These are phyloP conservation scores for Puccinia novopanici DNA, from an alignment of 1,284 basidiomycete genomes.

Conservation along the genomic window DNA sequence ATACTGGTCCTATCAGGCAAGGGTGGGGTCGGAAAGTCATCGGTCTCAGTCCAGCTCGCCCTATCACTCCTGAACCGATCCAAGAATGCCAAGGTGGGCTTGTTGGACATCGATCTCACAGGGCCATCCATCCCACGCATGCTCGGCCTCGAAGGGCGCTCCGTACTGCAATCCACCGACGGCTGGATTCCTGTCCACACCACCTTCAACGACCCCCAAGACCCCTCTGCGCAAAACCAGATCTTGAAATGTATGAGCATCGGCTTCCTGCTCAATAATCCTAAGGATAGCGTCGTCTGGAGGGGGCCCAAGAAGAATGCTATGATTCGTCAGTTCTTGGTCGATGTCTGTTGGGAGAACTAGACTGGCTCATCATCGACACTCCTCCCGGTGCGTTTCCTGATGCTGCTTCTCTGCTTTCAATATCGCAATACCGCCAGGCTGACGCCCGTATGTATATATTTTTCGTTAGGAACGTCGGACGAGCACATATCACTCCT, in stretches of 20 bases:
- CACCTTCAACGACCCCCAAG: slow-evolving; percentile 51
- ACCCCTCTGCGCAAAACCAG: slow-evolving; percentile 52
- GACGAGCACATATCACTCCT: slow-evolving; percentile 96
- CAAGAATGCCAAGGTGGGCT: slow-evolving; percentile 71
- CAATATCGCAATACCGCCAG: not conserved
- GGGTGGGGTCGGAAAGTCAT: slow-evolving; percentile 97
- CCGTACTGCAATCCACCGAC: slow-evolving; percentile 84
- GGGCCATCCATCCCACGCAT: slow-evolving; percentile 96
- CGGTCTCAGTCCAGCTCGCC: slow-evolving; percentile 87
- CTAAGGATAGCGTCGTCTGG: slow-evolving; percentile 94
- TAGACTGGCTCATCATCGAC: slow-evolving; percentile 95
- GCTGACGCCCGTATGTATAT: not conserved
- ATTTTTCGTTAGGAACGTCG: slow-evolving; percentile 69
- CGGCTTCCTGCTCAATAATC: slow-evolving; percentile 85
- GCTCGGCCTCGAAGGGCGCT: slow-evolving; percentile 84
- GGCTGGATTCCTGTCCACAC: slow-evolving; percentile 96
- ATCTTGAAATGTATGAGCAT: slow-evolving; percentile 92
- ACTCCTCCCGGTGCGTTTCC: slow-evolving; percentile 81
- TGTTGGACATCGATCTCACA: slow-evolving; percentile 94
- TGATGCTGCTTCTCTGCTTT: not conserved
- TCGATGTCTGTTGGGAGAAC: slow-evolving; percentile 91
- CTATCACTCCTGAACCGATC: slow-evolving; percentile 72
- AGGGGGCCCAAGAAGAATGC: slow-evolving; percentile 99
- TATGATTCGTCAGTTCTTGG: slow-evolving; percentile 97
- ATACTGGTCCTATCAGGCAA: slow-evolving; percentile 94